A percentile compares a stretch with the other conserved stretches of the same genome.
Evolutionary conservation across 208 protist species (phyloP).

Genomic region (Leishmania tropica): DNA sequence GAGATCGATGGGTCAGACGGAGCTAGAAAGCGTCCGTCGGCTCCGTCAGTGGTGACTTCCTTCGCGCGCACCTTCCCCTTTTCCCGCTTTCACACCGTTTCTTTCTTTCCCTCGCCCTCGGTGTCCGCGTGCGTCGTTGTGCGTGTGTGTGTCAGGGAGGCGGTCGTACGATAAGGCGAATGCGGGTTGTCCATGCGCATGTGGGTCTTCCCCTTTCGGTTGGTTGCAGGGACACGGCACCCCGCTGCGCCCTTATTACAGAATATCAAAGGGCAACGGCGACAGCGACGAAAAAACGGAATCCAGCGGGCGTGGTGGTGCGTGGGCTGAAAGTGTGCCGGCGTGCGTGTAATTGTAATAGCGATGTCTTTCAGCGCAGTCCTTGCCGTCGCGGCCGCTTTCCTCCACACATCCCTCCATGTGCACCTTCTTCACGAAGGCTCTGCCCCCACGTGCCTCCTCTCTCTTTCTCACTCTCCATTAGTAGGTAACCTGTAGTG

Average conservation of each 20-base stretch:
- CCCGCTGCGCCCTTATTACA: background rate
- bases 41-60: background rate
- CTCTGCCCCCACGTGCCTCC: background rate
- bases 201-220: background rate
- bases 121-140: too few relatives aligned
- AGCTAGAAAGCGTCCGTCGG: background rate
- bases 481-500: conserved; percentile 6
- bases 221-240: too few relatives aligned
- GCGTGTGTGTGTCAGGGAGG: background rate
- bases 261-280: background rate
- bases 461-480: background rate
- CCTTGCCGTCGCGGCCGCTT: background rate
- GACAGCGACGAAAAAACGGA: background rate
- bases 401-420: background rate
- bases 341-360: background rate
- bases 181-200: background rate
- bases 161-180: background rate
- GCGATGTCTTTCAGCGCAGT: background rate
- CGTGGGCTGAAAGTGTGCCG: background rate
- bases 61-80: background rate
- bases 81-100: background rate
- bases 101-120: background rate
- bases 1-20: background rate
- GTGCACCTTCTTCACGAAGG: background rate
- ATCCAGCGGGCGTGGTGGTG: background rate